phyloP scores from a whole-genome alignment of 441 rosid species.

The Erodium moschatum region DNA sequence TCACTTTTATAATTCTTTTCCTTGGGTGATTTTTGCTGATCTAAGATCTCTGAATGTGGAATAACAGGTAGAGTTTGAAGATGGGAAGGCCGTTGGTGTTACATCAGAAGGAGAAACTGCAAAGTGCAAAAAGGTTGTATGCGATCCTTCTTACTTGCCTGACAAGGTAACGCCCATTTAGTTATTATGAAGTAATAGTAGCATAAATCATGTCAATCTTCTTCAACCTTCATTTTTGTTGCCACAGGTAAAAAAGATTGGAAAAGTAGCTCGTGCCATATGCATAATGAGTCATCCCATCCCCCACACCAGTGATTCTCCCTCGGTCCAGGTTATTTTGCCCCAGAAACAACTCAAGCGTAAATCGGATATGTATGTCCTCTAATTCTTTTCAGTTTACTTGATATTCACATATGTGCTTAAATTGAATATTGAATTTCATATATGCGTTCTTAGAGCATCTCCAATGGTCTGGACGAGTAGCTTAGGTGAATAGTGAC shows the following conservation, averaged over 20 bases:
- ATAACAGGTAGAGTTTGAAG: constrained; percentile 55
- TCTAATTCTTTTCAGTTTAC: too few relatives aligned
- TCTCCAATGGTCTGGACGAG: too few relatives aligned
- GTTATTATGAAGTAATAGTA: neutral
- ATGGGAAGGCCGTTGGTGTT: constrained; percentile 54
- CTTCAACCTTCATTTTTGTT: neutral
- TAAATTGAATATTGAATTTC: too few relatives aligned
- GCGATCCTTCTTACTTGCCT: constrained; percentile 62
- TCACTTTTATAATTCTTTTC: too few relatives aligned
- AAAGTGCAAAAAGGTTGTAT: constrained; percentile 62
- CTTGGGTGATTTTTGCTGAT: neutral
- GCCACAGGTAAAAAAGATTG: constrained; percentile 49
- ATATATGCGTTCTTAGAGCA: too few relatives aligned
- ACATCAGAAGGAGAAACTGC: constrained; percentile 68
- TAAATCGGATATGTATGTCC: constrained; percentile 57
- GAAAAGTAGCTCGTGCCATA: constrained; percentile 56
- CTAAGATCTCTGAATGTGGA: neutral
- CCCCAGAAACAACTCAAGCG: constrained; percentile 72
- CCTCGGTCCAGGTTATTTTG: constrained; percentile 60
- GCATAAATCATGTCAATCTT: neutral
- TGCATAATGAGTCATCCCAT: constrained; percentile 74
- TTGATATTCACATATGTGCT: too few relatives aligned
- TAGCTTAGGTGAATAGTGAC: too few relatives aligned
- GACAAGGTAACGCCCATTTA: constrained; percentile 35
- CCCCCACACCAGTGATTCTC: constrained; percentile 53